phyloP scores from a whole-genome alignment of 441 rosid genomes.

The Rhodomyrtus psidioides region DNA sequence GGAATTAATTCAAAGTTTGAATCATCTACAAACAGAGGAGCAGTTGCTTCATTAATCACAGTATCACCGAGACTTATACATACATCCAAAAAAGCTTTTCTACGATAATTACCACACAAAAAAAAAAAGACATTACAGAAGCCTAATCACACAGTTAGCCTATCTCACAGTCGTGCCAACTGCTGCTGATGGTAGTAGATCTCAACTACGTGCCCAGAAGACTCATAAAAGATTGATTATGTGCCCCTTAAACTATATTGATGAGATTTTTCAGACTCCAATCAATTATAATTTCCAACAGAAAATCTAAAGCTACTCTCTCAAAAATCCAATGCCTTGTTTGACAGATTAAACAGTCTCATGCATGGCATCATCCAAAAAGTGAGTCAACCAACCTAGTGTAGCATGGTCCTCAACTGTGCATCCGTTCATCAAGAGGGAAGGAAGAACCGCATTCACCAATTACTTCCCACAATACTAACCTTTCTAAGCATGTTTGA shows the following conservation, averaged over 20 bases:
- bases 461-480: background rate
- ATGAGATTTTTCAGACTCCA: background rate
- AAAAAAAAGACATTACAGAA: background rate
- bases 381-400: background rate
- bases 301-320: background rate
- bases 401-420: background rate
- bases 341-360: background rate
- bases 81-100: background rate
- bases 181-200: background rate
- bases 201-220: background rate
- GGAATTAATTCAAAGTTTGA: background rate
- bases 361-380: background rate
- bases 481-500: background rate
- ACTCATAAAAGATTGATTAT: background rate
- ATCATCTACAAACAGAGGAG: background rate
- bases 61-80: background rate
- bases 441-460: background rate
- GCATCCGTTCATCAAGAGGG: background rate
- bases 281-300: background rate
- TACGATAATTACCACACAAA: background rate
- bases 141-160: background rate
- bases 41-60: background rate
- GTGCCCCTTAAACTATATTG: background rate
- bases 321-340: background rate
- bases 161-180: background rate